phyloP scores from a whole-genome alignment of 345 rosid species.

The Limnanthes douglasii region DNA sequence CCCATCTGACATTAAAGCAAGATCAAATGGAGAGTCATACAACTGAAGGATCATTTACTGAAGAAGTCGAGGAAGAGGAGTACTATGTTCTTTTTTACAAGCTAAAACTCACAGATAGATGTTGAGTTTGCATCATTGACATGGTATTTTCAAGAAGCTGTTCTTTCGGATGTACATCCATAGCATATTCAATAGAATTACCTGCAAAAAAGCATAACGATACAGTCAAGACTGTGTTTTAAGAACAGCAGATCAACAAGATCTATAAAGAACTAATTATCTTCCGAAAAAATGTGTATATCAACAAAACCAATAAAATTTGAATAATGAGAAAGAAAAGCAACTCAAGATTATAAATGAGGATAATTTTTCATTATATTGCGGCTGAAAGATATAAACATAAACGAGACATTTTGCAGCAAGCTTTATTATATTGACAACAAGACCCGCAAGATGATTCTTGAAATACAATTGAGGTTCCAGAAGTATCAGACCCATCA shows the following conservation, averaged over 20 bases:
- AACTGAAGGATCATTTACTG: not conserved
- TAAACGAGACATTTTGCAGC: too few species aligned
- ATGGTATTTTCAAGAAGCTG: constrained; percentile 85
- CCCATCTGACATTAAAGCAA: constrained; percentile 38
- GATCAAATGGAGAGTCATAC: not conserved
- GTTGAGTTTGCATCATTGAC: constrained; percentile 98
- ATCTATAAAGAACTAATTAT: not conserved
- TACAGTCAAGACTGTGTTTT: too few species aligned
- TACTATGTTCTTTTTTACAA: constrained; percentile 2
- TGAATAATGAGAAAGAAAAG: not conserved
- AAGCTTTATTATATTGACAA: too few species aligned
- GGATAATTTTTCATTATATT: too few species aligned
- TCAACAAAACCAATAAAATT: not conserved
- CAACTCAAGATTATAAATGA: too few species aligned
- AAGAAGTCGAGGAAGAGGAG: not conserved
- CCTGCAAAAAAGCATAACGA: constrained; percentile 67
- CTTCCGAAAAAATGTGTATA: constrained; percentile 3
- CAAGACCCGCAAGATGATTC: too few species aligned
- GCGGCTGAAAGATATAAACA: too few species aligned
- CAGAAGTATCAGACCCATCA: too few species aligned
- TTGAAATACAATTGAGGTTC: too few species aligned
- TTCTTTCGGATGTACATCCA: constrained; percentile 95
- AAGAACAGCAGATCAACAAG: not conserved
- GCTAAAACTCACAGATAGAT: constrained; percentile 60
- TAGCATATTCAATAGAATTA: constrained; percentile 77